These are phyloP conservation scores for Chlorella variabilis DNA, from an alignment of 163 green algal species.

Conservation along the genomic window DNA sequence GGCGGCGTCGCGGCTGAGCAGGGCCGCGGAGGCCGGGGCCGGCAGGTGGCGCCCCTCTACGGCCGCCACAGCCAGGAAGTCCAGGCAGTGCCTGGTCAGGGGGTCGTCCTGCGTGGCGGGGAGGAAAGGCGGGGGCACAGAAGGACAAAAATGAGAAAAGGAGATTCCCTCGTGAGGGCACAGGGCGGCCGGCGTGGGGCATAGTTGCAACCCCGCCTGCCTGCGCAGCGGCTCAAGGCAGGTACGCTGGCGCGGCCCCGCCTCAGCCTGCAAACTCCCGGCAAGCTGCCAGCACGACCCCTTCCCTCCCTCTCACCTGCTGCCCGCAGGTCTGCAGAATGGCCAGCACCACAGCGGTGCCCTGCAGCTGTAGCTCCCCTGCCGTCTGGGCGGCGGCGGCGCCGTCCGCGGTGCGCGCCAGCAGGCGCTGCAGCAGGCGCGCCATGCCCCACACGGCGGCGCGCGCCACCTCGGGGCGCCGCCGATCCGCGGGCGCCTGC, in stretches of 20 bases:
- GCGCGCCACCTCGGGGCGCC: background rate
- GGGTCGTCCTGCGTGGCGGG: constrained; percentile 30
- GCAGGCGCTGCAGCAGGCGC: constrained; percentile 24
- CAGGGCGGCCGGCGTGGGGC: no score
- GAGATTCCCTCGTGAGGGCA: background rate
- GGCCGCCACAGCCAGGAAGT: constrained; percentile 5
- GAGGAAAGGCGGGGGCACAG: background rate
- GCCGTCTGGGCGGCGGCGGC: background rate
- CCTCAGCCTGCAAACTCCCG: no score
- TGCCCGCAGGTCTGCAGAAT: constrained; percentile 26
- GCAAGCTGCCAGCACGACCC: no score
- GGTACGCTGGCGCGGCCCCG: no score
- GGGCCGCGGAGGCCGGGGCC: background rate
- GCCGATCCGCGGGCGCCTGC: background rate
- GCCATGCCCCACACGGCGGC: constrained; percentile 26
- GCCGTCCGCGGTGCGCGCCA: background rate
- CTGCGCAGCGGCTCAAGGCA: no score
- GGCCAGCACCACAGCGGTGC: constrained; percentile 15
- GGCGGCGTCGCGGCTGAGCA: constrained; percentile 5
- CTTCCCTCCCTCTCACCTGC: background rate
- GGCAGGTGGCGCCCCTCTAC: background rate
- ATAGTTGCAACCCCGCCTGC: no score
- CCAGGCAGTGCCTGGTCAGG: constrained; percentile 13
- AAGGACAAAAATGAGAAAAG: background rate
- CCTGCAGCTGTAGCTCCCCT: constrained; percentile 22